Conservation (phyloP, 805 yeast genomes). For the Nakazawaea ambrosiae region DNA sequence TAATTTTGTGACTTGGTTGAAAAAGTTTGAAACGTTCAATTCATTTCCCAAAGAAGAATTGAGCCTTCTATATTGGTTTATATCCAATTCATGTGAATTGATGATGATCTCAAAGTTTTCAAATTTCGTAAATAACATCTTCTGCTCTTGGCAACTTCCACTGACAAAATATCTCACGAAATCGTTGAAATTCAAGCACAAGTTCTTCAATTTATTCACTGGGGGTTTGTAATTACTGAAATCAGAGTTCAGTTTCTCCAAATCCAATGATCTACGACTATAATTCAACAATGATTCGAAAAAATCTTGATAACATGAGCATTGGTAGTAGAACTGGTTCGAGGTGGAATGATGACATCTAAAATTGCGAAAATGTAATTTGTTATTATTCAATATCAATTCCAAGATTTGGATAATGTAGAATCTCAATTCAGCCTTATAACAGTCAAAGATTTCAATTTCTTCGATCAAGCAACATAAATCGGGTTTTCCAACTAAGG, state of each 20-base stretch:
- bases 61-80: too few relatives aligned
- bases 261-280: neutral
- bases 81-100: constrained; percentile 3
- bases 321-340: constrained; percentile 8
- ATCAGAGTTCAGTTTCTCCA: too few relatives aligned
- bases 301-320: constrained; percentile 7
- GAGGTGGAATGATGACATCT: constrained; percentile 8
- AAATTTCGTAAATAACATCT: neutral
- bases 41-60: too few relatives aligned
- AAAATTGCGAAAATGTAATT: neutral
- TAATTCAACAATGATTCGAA: constrained; percentile 1
- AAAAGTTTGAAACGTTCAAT: too few relatives aligned
- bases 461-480: neutral
- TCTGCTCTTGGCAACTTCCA: neutral
- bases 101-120: constrained; percentile 4
- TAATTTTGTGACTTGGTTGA: neutral
- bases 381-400: neutral
- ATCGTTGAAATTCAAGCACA: constrained; percentile 7
- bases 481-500: neutral
- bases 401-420: constrained; percentile 4
- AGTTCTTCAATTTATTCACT: neutral
- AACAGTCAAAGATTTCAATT: constrained; percentile 6
- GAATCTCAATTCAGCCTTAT: constrained; percentile 7
- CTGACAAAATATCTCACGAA: neutral
- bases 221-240: neutral